phyloP scores from a whole-genome alignment of 139 green algal species.

The Tetraselmis striata region DNA sequence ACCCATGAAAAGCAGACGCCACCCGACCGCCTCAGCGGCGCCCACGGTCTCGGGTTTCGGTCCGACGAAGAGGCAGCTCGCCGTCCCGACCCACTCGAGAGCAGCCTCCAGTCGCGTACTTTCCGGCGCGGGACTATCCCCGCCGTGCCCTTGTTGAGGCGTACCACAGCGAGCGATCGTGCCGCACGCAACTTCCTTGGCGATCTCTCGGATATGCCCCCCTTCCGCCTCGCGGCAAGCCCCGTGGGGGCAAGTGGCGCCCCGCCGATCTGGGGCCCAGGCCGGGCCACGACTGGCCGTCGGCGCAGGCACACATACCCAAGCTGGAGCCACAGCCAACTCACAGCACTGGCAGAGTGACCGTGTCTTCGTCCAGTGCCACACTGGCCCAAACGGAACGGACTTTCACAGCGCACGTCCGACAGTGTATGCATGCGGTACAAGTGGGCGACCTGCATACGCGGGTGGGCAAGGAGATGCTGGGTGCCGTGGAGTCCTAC shows the following conservation, averaged over 20 bases:
- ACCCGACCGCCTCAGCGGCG: no score
- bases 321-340: background rate
- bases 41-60: no score
- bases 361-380: background rate
- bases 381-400: background rate
- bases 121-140: no score
- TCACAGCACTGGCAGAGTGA: background rate
- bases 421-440: background rate
- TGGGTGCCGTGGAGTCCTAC: background rate
- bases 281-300: background rate
- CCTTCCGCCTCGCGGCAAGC: no score
- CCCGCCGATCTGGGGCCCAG: background rate
- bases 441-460: background rate
- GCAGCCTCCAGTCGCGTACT: no score
- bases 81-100: no score
- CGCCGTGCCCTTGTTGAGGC: no score
- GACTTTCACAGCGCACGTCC: background rate
- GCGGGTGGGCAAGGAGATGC: background rate
- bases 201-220: no score
- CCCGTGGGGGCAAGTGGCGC: background rate
- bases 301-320: background rate
- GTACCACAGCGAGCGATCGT: no score
- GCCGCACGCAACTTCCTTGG: no score
- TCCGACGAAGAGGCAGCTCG: no score
- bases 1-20: no score